phyloP scores from a whole-genome alignment of 495 filamentous ascomycete genomes.

The Aspergillus homomorphus region DNA sequence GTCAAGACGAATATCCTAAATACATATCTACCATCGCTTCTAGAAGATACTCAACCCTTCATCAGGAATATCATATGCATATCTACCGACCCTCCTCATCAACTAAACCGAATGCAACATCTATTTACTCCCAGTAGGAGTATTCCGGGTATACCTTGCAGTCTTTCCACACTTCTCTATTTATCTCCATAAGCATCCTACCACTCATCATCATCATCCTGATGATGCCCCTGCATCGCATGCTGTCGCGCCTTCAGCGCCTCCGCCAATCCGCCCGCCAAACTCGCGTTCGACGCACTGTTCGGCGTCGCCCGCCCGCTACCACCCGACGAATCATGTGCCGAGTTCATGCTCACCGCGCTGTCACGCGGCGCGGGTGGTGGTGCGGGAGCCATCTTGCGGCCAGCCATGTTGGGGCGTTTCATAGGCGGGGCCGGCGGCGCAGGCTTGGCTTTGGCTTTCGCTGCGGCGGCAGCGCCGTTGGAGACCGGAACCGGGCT shows the following conservation, averaged over 20 bases:
- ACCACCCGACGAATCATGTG: conserved; percentile 54
- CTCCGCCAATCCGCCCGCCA: conserved; percentile 83
- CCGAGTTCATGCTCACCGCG: conserved; percentile 66
- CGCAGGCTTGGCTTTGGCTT: conserved; percentile 65
- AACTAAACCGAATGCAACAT: no score
- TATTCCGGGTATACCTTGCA: no score
- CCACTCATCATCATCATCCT: conserved; percentile 70
- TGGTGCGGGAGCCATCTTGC: conserved; percentile 61
- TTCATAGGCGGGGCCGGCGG: conserved; percentile 85
- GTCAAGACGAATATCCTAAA: no score
- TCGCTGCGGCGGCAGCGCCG: conserved; percentile 46
- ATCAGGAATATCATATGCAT: no score
- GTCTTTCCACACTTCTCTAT: no score
- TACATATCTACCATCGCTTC: no score
- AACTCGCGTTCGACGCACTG: conserved; percentile 62
- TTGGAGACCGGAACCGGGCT: conserved; percentile 44
- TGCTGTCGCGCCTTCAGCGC: conserved; percentile 71
- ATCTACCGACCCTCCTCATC: no score
- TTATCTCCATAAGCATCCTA: no score
- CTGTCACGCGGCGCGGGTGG: conserved; percentile 65
- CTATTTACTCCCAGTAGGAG: no score
- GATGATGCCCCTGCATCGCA: conserved; percentile 61
- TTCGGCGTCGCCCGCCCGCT: conserved; percentile 68
- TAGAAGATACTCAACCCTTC: no score
- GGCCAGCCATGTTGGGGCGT: conserved; percentile 64